A percentile compares a stretch with the other conserved stretches of the same genome.
Conservation (phyloP, 176 grass and related monocot species). For the Oryza meridionalis region DNA sequence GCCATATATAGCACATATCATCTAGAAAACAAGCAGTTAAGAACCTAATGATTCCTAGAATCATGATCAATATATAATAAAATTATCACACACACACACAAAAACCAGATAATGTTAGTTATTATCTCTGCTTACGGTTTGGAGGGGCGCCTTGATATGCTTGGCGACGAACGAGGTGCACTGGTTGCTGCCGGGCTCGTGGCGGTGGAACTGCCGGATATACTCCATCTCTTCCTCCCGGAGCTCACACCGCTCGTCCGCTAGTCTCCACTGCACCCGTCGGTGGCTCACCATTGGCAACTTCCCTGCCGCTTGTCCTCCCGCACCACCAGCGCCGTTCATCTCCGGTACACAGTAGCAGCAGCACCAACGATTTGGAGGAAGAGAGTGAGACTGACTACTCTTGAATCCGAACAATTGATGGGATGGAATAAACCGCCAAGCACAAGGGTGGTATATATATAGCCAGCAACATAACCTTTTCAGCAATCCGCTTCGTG, state of each 20-base stretch:
- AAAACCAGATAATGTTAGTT: background rate
- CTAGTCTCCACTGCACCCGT: conserved; percentile 48
- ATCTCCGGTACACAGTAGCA: background rate
- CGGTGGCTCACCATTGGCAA: background rate
- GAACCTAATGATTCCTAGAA: background rate
- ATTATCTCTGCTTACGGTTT: conserved; percentile 50
- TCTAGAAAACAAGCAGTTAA: background rate
- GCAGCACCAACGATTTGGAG: background rate
- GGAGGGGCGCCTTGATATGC: conserved; percentile 73
- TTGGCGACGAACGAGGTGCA: conserved; percentile 76
- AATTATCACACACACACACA: background rate
- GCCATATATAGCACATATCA: background rate
- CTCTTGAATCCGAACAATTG: background rate
- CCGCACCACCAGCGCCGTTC: background rate
- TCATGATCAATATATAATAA: background rate
- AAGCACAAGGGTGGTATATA: background rate
- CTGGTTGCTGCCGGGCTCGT: conserved; percentile 61
- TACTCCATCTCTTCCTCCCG: conserved; percentile 59
- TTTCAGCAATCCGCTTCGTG: background rate
- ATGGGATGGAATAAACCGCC: background rate
- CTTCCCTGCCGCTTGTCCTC: background rate
- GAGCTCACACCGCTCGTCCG: conserved; percentile 55
- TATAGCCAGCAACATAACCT: background rate
- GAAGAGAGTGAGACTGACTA: background rate
- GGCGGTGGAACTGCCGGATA: conserved; percentile 54